Base-by-base conservation (phyloP, 257 asterid species). In the Linaria vulgaris region DNA sequence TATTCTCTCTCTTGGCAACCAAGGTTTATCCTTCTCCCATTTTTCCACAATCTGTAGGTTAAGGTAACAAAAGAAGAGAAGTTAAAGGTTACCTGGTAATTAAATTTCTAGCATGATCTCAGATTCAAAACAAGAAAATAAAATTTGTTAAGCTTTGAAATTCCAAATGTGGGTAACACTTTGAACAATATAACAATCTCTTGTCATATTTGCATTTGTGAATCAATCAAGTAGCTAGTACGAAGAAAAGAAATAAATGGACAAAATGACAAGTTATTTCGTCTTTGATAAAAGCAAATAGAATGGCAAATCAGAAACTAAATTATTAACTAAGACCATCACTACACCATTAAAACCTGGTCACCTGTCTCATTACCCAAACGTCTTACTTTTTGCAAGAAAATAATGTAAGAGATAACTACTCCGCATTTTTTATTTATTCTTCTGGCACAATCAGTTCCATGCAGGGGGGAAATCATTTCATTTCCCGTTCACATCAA, bases 1-100 rank as follows among this genome's bases (percentile, higher is more conserved):
- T 66, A 88, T 80, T 81, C 77, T 88, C 64, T 82, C 88, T 78
- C 62, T 79, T 44, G 96, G 96, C 74, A 94, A 84, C 99, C 99
- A 94, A 50, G 96, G 62, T 67, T 82, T 90, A 79, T 85, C 80
- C 39, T 76, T 81, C 74, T 87, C 96, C 99, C 95, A 94, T 76
- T 80, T 82, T 63, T 58, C 78, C 72, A 90, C 77, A 68, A 85
- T 84, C 99, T 94, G 78, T 61, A 52, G 55, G 51, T 58, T 59
- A 44, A 39, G 67, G 71, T 30, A 25, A 58, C 23, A 48, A 12
- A 49, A 67, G 67, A 64, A 59, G 53, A 52, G 61, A 37, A 53
- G 37, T 46, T 75, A 23, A 67, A 74, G 61, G 69, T 59, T 27
- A 44, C 38, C 55, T 15, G 44, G 61, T 31, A 50, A 64, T 61